Conservation (phyloP, 2,329 filamentous ascomycete species). For the Penicillium expansum region DNA sequence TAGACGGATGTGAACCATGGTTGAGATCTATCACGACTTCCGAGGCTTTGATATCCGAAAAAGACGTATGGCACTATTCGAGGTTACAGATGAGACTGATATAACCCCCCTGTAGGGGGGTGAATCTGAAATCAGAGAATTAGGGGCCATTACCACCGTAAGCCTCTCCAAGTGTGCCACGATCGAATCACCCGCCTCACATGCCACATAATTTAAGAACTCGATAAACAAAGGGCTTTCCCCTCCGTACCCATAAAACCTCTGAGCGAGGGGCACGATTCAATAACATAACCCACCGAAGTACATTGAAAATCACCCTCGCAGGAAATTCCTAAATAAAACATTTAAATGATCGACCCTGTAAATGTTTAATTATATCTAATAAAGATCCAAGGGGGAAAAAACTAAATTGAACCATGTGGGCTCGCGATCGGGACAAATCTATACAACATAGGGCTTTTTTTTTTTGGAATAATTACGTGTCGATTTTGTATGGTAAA, state of each 20-base stretch:
- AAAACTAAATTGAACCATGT: conserved; percentile 9
- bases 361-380: conserved; percentile 10
- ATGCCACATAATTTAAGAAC: conserved; percentile 24
- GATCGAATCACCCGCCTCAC: conserved; percentile 26
- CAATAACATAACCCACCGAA: neutral
- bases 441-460: conserved; percentile 6
- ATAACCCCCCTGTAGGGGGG: conserved; percentile 1
- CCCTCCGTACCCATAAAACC: conserved; percentile 1
- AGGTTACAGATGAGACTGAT: neutral
- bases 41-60: neutral
- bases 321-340: neutral
- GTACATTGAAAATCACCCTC: conserved; percentile 4
- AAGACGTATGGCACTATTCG: neutral
- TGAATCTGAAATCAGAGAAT: neutral
- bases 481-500: conserved; percentile 23
- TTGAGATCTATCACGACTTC: conserved; percentile 9
- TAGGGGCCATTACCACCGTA: conserved; percentile 1
- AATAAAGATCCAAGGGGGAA: conserved; percentile 1
- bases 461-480: conserved; percentile 15
- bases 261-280: conserved; percentile 8
- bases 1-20: conserved; percentile 24
- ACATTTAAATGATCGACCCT: conserved; percentile 5
- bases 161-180: conserved; percentile 17
- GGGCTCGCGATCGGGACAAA: conserved; percentile 14
- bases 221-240: conserved; percentile 17